phyloP scores from a whole-genome alignment of 352 stramenopile genomes.

The Phytophthora sansomeana region DNA sequence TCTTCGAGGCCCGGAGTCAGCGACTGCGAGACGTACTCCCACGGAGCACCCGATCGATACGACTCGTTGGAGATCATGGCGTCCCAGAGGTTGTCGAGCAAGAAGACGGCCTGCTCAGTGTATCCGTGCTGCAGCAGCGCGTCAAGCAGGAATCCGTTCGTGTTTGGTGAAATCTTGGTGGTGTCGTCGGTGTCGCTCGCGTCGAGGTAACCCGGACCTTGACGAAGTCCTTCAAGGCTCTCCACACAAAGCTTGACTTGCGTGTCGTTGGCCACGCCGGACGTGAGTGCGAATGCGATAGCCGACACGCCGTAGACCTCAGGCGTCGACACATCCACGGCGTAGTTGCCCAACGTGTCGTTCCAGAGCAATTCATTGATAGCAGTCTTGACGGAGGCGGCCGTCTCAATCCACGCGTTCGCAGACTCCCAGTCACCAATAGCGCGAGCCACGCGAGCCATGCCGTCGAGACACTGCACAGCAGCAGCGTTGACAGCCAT shows the following conservation, averaged over 20 bases:
- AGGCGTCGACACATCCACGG: conserved; percentile 21
- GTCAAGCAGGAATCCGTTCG: conserved; percentile 42
- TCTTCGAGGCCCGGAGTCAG: conserved; percentile 22
- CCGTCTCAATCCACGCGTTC: conserved; percentile 19
- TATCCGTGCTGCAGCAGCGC: conserved; percentile 31
- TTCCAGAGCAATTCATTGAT: conserved; percentile 47
- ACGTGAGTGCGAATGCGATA: conserved; percentile 38
- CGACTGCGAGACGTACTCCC: conserved; percentile 39
- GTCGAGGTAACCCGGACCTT: conserved; percentile 42
- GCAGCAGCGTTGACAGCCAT: conserved; percentile 37
- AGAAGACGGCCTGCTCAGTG: conserved; percentile 30
- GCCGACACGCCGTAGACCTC: conserved; percentile 40
- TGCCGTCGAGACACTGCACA: conserved; percentile 37
- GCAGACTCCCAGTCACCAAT: conserved; percentile 32
- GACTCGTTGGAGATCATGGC: conserved; percentile 42
- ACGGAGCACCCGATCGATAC: conserved; percentile 29
- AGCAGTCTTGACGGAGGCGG: conserved; percentile 29
- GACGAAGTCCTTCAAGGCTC: conserved; percentile 29
- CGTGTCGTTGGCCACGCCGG: conserved; percentile 37
- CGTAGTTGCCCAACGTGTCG: conserved; percentile 35
- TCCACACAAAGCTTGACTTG: conserved; percentile 31
- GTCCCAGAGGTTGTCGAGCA: conserved; percentile 44
- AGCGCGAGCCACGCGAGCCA: conserved; percentile 28
- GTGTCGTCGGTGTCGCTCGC: conserved; percentile 24
- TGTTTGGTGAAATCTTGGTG: conserved; percentile 40